Base-by-base conservation (phyloP, 177 flowering plant genomes). In the Tripterygium wilfordii region DNA sequence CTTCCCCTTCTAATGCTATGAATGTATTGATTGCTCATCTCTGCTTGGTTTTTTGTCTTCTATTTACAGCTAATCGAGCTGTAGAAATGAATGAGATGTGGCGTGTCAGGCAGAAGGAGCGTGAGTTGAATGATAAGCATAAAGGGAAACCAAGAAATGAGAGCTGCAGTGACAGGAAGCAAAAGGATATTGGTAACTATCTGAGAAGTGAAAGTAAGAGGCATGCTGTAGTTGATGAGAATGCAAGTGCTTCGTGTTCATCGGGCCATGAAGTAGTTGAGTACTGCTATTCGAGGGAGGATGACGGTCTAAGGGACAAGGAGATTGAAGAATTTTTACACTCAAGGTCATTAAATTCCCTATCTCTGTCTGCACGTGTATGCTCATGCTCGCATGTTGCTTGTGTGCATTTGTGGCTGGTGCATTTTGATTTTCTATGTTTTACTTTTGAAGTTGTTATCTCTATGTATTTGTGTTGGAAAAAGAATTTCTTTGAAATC, bases 81-180 rank as follows among this genome's bases (percentile, higher is more conserved):
- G 91, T 69, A 44, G 98, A 92, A 68, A 77, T 85, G 17, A 79
- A 76, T 69, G 96, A 92, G 69, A 84, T 92, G 96, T 88, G 98
- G 98, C 66, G 75, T 30, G 47, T 63, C 8, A 75, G 91, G 48
- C 73, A 79, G 57, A 92, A 84, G 54, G 96, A 92, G 68, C 41
- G 58, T 26, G 89, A 86, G 64, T 60, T 91, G 59, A 83, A 83
- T 57, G 66, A 72, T 45, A 69, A 68, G 64, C 51, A 66, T 23
- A 76, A 37, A 45, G 54, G 72, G 17, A 70, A 56, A 56, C 48
- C 57, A 10, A 69, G 62, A 54, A 70, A 65, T 30, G 56, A 46
- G 39, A 57, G 60, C 35, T 61, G 70, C 12, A 26, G 29, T 44
- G 17, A 44, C 4, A 66, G 45, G 43, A 53, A 32, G 44, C 48